Evolutionary conservation across 2,329 filamentous ascomycete species (phyloP), one percentile per base, ranked within the genome.

Genomic region (Zymoseptoria crescenta): DNA sequence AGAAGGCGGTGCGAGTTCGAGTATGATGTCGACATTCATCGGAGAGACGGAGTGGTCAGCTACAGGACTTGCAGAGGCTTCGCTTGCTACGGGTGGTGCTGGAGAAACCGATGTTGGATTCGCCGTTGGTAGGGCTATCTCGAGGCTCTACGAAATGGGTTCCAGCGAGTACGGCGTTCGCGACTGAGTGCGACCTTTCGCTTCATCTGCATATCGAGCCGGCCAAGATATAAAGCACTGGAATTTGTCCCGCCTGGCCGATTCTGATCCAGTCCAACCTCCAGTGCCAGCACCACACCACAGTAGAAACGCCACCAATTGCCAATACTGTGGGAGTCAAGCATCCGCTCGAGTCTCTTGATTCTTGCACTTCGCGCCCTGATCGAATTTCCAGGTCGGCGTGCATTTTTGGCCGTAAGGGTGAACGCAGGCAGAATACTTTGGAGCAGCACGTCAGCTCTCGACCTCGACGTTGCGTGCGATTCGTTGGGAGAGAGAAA

Each of bases 81-180:
- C 62, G 45, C 54, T 69, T 4, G 68, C 68, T 1, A 69, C 64
- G 2, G 67, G 67, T 20, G 68, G 68, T 45, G 68, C 68, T 9
- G 68, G 68, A 4, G 68, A 69, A 54, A 69, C 68, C 1, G 68
- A 69, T 63, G 68, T 69, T 9, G 61, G 65, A 2, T 69, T 69
- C 50, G 68, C 68, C 13, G 62, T 69, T 9, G 68, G 65, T 2
- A 61, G 68, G 21, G 68, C 68, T 4, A 64, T 69, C 2, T 68
- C 66, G 1, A 59, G 68, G 20, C 50, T 69, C 10, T 65, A 66
- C 52, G 68, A 69, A 60, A 69, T 69, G 68, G 67, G 68, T 0
- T 67, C 66, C n/a, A 48, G 52, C n/a, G 49, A 51, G 1, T 64
- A 64, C 35, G 60, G 60, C 13, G 45, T 35, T 35, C 29, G 16